phyloP scores from a whole-genome alignment of 2,329 filamentous ascomycete genomes.

The Diaporthe sp. region DNA sequence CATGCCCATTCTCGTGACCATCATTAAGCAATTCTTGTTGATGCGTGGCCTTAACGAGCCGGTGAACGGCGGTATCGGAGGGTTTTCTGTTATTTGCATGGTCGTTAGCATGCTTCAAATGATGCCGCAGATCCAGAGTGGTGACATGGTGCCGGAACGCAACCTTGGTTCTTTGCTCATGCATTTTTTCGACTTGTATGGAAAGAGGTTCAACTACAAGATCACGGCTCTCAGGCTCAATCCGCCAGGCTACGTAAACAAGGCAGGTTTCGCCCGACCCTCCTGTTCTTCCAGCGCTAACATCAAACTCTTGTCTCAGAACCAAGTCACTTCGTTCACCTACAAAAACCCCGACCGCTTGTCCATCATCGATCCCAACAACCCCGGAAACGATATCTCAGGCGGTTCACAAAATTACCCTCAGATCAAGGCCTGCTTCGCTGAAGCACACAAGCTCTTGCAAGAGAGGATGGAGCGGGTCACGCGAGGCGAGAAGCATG shows the following conservation, averaged over 20 bases:
- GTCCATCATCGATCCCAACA: slow-evolving; percentile 93
- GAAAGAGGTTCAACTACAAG: slow-evolving; percentile 79
- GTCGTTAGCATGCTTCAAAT: slow-evolving; percentile 89
- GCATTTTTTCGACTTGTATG: slow-evolving; percentile 91
- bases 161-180: slow-evolving; percentile 86
- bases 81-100: slow-evolving; percentile 93
- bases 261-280: slow-evolving; percentile 63
- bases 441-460: slow-evolving; percentile 69
- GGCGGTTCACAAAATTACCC: slow-evolving; percentile 81
- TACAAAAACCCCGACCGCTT: slow-evolving; percentile 75
- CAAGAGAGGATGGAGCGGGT: slow-evolving; percentile 67
- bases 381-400: slow-evolving; percentile 85
- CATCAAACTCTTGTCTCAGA: slow-evolving; percentile 44
- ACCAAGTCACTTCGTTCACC: slow-evolving; percentile 54
- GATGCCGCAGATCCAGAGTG: slow-evolving; percentile 76
- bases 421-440: slow-evolving; percentile 77
- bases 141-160: slow-evolving; percentile 66
- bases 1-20: slow-evolving; percentile 85
- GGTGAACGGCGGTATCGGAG: slow-evolving; percentile 88
- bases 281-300: slow-evolving; percentile 3
- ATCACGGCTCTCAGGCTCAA: slow-evolving; percentile 79
- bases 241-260: slow-evolving; percentile 79
- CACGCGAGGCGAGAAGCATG: slow-evolving; percentile 35
- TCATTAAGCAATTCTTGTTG: slow-evolving; percentile 92
- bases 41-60: slow-evolving; percentile 95